Conservation (phyloP, 805 yeast species). For the Candida jianshihensis region DNA sequence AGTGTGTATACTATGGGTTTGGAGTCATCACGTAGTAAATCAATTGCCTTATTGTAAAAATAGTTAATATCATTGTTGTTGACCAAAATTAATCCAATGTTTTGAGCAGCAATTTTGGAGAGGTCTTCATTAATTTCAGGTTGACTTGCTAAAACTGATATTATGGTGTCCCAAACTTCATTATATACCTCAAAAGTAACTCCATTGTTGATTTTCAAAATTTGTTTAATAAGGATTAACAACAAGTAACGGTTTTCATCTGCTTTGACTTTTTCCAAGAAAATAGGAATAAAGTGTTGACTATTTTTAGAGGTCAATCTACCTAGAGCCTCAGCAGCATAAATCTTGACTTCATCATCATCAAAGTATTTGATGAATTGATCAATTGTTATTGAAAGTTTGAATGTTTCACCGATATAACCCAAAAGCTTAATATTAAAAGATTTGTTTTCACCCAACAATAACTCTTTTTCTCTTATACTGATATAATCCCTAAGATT, state of each 20-base stretch:
- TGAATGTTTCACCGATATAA: slow-evolving; percentile 33
- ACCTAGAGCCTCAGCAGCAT: slow-evolving; percentile 50
- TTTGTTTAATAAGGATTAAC: slow-evolving; percentile 26
- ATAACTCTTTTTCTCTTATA: slow-evolving; percentile 15
- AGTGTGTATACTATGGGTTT: slow-evolving; percentile 21
- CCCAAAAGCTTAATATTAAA: slow-evolving; percentile 43
- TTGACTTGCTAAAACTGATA: slow-evolving; percentile 7
- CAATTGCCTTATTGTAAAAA: slow-evolving; percentile 22
- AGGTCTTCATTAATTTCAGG: slow-evolving; percentile 18
- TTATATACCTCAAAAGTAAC: slow-evolving; percentile 18
- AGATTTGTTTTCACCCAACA: slow-evolving; percentile 14
- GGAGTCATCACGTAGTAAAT: slow-evolving; percentile 11
- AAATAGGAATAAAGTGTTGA: slow-evolving; percentile 28
- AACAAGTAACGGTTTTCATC: slow-evolving; percentile 21
- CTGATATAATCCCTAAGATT: slow-evolving; percentile 16
- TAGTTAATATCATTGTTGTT: slow-evolving; percentile 23
- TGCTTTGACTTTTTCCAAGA: slow-evolving; percentile 26
- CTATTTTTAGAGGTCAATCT: slow-evolving; percentile 36
- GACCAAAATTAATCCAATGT: slow-evolving; percentile 22
- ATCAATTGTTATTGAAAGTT: slow-evolving; percentile 27
- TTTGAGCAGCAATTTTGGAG: slow-evolving; percentile 17
- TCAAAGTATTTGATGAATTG: slow-evolving; percentile 30
- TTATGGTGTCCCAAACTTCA: slow-evolving; percentile 22
- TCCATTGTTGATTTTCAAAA: slow-evolving; percentile 16
- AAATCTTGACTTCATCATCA: slow-evolving; percentile 32